These are phyloP conservation scores for Chrysosporium keratinophilum DNA, from an alignment of 2,329 filamentous ascomycete species.

Conservation along the genomic window DNA sequence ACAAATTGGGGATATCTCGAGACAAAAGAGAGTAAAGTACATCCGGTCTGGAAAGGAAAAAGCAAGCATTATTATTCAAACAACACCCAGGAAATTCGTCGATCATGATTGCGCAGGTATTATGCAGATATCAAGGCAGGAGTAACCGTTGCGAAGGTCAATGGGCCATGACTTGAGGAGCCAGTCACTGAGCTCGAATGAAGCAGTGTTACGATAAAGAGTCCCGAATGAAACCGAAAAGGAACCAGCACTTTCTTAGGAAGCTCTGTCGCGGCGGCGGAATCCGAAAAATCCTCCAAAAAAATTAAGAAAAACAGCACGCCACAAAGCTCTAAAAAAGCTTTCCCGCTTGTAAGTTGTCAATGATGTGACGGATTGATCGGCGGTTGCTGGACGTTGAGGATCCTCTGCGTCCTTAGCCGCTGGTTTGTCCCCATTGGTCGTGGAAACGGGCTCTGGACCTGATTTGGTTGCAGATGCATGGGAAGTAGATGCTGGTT, in stretches of 20 bases:
- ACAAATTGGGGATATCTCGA: constrained; percentile 9
- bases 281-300: constrained; percentile 33
- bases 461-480: constrained; percentile 6
- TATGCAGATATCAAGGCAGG: background rate
- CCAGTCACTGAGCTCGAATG: background rate
- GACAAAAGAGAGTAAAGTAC: constrained; percentile 7
- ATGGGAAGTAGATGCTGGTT: constrained; percentile 9
- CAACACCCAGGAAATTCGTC: constrained; percentile 3
- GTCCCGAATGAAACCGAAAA: background rate
- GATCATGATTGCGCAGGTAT: background rate
- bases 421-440: constrained; percentile 8
- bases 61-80: background rate
- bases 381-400: constrained; percentile 18
- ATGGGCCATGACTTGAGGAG: no score
- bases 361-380: constrained; percentile 32
- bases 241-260: constrained; percentile 20
- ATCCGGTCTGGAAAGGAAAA: background rate
- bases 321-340: constrained; percentile 34
- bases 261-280: constrained; percentile 27
- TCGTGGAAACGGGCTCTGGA: constrained; percentile 13
- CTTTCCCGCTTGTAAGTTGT: constrained; percentile 28
- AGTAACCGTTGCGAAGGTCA: background rate
- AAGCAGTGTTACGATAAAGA: background rate
- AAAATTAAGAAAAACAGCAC: constrained; percentile 33
- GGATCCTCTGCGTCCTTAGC: constrained; percentile 16